These are phyloP conservation scores for Lasiodiplodia sp. DNA, from an alignment of 2,329 filamentous ascomycete species.

Conservation along the genomic window DNA sequence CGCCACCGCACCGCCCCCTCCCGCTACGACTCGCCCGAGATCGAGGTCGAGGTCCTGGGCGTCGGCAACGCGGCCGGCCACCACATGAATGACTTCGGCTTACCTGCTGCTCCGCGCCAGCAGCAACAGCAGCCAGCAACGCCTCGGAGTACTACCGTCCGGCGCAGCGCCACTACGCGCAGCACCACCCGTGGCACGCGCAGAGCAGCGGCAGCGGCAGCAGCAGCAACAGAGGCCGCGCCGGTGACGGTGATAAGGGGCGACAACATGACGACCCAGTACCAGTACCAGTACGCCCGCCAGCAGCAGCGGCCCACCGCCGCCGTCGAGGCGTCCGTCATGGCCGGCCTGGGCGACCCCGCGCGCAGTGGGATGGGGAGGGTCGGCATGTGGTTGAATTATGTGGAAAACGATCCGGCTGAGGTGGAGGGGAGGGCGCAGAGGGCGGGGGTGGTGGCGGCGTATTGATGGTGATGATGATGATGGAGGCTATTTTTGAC, in stretches of 20 bases:
- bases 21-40: slow-evolving; percentile 13
- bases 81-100: slow-evolving; percentile 64
- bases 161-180: slow-evolving; percentile 37
- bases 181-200: slow-evolving; percentile 24
- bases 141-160: neutral
- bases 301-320: neutral
- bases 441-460: slow-evolving; percentile 10
- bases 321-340: slow-evolving; percentile 39
- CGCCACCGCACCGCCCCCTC: slow-evolving; percentile 2
- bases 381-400: slow-evolving; percentile 49
- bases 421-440: slow-evolving; percentile 38
- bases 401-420: slow-evolving; percentile 46
- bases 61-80: slow-evolving; percentile 63
- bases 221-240: neutral
- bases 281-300: neutral
- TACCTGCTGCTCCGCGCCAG: slow-evolving; percentile 31
- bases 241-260: neutral
- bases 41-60: slow-evolving; percentile 55
- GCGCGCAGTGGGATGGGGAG: slow-evolving; percentile 42
- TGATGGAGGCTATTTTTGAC: neutral
- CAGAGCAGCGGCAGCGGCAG: neutral
- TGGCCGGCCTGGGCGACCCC: slow-evolving; percentile 46
- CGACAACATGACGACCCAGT: neutral
- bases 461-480: neutral
- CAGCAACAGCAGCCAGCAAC: slow-evolving; percentile 37